Percentiles rank a stretch among this genome's conserved stretches.
Conservation (phyloP, 2,329 filamentous ascomycete genomes). For the Colletotrichum agaves region DNA sequence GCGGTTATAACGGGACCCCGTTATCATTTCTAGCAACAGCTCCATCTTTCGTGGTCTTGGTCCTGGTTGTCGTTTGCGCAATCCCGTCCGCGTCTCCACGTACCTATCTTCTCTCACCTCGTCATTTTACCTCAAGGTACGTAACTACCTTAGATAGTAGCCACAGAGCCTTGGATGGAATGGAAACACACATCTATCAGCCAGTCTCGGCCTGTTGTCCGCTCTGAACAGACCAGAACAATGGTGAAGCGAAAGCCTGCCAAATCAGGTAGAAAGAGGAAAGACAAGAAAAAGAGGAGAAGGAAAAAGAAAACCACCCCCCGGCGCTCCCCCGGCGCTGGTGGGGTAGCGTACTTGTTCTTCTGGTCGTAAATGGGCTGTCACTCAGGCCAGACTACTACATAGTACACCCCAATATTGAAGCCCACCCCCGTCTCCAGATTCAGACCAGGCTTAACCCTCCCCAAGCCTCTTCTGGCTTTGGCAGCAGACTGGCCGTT, state of each 20-base stretch:
- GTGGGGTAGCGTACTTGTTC: constrained; percentile 19
- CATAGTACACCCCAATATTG: constrained; percentile 19
- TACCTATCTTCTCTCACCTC: not conserved
- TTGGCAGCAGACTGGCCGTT: constrained; percentile 2
- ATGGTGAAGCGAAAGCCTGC: too few species aligned
- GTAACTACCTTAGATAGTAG: constrained; percentile 3
- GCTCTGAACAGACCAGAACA: not conserved
- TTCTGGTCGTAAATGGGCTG: constrained; percentile 22
- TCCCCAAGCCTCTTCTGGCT: constrained; percentile 17
- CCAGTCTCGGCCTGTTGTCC: constrained; percentile 8
- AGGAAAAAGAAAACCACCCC: not conserved
- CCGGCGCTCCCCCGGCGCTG: not conserved
- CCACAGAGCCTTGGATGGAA: too few species aligned
- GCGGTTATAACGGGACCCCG: not conserved
- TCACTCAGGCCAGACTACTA: constrained; percentile 24
- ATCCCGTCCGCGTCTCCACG: constrained; percentile 25
- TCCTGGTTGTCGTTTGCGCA: constrained; percentile 26
- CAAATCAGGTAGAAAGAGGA: not conserved
- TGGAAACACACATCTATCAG: too few species aligned
- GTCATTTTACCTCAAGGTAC: too few species aligned
- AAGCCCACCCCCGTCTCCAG: constrained; percentile 15
- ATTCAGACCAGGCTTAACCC: constrained; percentile 13
- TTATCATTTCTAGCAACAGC: constrained; percentile 14
- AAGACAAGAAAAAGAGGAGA: too few species aligned
- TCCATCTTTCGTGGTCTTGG: not conserved